Evolutionary conservation across 306 rosid genomes (phyloP), one percentile per base, ranked within the genome.

Genomic region (Sicyos edulis): DNA sequence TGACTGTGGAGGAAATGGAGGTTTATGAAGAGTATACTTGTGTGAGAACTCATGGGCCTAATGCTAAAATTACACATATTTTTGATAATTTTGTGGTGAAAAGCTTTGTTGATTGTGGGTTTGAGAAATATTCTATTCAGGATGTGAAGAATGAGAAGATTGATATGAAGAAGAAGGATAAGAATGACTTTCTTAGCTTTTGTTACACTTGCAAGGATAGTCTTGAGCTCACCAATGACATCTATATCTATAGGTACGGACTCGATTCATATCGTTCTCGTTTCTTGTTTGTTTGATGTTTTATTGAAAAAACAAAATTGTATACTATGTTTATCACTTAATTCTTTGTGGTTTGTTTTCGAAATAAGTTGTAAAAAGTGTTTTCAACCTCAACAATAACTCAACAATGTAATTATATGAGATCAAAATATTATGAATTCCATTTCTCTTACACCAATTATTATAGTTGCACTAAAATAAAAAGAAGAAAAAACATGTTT

Each of bases 21-120:
- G 79, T 83, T 42, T 88, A 83, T 66, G 98, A 92, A 69, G 96
- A 90, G 45, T 93, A 90, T 53, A 93, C 97, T 0, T 81, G 98
- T 54, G 96, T 93, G 74, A 93, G 84, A 76, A 78, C 85, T 20
- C 92, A 83, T 40, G 98, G 96, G 21, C 79, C 92, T 52, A 82
- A 78, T 77, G 96, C 95, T 45, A 93, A 76, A 80, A 90, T 90
- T 44, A 93, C 96, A 2, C 97, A 83, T 44, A 93, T 93, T 72
- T 93, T 90, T 44, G 83, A 88, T 17, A 86, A 93, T 64, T 87
- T 92, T 80, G 74, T 92, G 66, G 86, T 92, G 70, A 88, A 79
- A 70, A 83, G 78, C 24, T 67, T 64, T 66, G 76, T 42, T 10
- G 32, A 59, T 70, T 83, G 77, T 60, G 61, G 59, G 0, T 80